Base-by-base conservation (phyloP, 164 flowering plant species). In the Magnolia officinalis region DNA sequence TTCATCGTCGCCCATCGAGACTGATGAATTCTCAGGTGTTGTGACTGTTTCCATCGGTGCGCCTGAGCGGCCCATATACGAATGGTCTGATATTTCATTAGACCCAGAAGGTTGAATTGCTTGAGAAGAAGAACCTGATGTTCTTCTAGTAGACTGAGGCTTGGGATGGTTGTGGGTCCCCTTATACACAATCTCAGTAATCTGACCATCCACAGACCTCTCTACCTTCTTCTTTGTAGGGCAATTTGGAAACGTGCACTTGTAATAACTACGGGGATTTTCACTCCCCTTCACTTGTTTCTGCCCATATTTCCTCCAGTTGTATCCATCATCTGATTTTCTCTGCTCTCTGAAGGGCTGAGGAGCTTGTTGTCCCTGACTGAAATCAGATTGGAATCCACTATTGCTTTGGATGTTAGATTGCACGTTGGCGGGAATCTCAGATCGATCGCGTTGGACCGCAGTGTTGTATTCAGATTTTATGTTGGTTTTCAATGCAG, bases 281-380 rank as follows among this genome's bases (percentile, higher is more conserved):
- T 93, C 94, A 9, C 93, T 90, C 59, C 96, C 96, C 80, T 93
- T 93, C 58, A 91, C 91, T 76, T 90, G 93, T 76, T 93, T 93
- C 72, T 93, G 98, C 0, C 98, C 98, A 71, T 93, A 93, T 75
- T 93, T 93, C 71, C 96, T 88, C 98, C 98, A 93, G 21, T 89
- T 90, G 81, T 90, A 93, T 2, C 98, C 98, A 80, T 93, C 98
- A 6, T 93, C 98, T 21, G 89, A 82, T 76, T 80, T 88, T 73
- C 83, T 85, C 20, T 85, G 86, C 72, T 89, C 90, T 81, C 90
- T 86, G 16, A 74, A 50, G 70, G 80, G 80, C 20, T 82, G 89
- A 59, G 83, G n/a, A 18, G 86, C 77, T 49, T 81, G 90, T 71
- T 79, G n/a, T 64, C 80, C 79, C 6, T 82, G 78, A 50, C 8